Evolutionary conservation across 345 rosid genomes (phyloP), one percentile per base, ranked within the genome.

Genomic region (Reutealis trisperma): DNA sequence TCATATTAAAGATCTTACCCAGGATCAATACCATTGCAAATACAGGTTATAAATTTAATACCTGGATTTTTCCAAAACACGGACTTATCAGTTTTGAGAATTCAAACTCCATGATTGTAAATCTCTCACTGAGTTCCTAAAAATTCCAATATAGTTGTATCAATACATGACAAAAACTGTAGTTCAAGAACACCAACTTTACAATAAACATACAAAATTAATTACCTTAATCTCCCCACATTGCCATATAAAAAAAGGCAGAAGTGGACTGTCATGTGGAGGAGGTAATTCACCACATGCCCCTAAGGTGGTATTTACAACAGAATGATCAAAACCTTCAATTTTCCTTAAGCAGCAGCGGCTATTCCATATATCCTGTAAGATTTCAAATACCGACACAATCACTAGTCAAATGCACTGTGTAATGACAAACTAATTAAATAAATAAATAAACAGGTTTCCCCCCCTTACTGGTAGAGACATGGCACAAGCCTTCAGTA

Each of bases 301-400:
- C 24, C 99, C 97, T 81, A 96, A 71, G 21, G 89, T 91, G 60
- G 87, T 73, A 87, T 96, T 93, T 49, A 88, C 96, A 70, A 90
- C 67, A 21, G 93, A 78, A 84, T 96, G 99, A 74, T 91, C 94
- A 82, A 96, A 92, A 65, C 97, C 99, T 88, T 96, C 96, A 22
- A 93, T 84, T 81, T 82, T 85, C n/a, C 80, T 77, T 71, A 93
- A 85, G 88, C 91, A 82, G 79, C 87, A 32, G 9, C 88, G 93
- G 74, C 97, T 92, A 24, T 81, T 91, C 98, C 99, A 96, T 63
- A 92, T 87, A 78, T 96, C 94, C 99, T 96, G 78, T 34, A 77
- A 41, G 58, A 30, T 78, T 18, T n/a, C 16, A 16, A 0, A 66
- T 27, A 57, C 21, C 24, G 45, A 66, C 30, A 24, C 37, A 3